These are phyloP conservation scores for Chaetoceros muelleri DNA, from an alignment of 108 stramenopile genomes.

Conservation along the genomic window DNA sequence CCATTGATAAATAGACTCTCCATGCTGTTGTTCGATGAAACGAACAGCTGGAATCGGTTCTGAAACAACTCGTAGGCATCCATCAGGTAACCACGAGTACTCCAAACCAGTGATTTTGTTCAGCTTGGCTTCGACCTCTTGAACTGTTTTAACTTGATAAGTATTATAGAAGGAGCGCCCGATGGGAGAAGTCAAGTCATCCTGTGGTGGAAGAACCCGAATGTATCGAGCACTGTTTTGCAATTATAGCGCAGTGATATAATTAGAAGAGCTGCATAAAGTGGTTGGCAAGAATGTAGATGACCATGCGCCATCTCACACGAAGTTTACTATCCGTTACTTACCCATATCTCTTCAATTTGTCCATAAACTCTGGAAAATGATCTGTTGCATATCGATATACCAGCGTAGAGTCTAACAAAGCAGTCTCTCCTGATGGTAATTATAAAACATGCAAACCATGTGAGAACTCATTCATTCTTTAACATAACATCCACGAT, in stretches of 20 bases:
- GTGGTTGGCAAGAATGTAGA: no score
- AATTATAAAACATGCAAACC: no score
- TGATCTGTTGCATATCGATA: slow-evolving; percentile 41
- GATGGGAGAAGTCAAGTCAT: slow-evolving; percentile 62
- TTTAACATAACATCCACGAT: no score
- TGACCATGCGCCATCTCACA: no score
- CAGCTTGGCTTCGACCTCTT: slow-evolving; percentile 45
- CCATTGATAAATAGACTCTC: slow-evolving; percentile 36
- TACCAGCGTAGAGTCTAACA: slow-evolving; percentile 62
- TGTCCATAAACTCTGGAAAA: slow-evolving; percentile 47
- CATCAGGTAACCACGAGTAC: slow-evolving; percentile 61
- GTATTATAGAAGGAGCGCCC: slow-evolving; percentile 70
- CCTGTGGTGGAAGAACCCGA: slow-evolving; percentile 59
- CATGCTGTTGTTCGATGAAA: slow-evolving; percentile 40
- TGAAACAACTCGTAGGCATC: slow-evolving; percentile 44
- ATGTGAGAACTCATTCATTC: no score
- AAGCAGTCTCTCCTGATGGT: slow-evolving; percentile 75
- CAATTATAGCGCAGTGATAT: not conserved
- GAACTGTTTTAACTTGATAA: slow-evolving; percentile 30
- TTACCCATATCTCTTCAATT: slow-evolving; percentile 40
- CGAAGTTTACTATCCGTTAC: not conserved
- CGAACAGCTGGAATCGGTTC: slow-evolving; percentile 57
- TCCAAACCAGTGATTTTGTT: slow-evolving; percentile 36
- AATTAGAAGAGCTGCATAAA: no score
- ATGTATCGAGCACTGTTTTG: slow-evolving; percentile 59